Conservation (phyloP, 2,329 filamentous ascomycete genomes). For the Arthroderma sp. region DNA sequence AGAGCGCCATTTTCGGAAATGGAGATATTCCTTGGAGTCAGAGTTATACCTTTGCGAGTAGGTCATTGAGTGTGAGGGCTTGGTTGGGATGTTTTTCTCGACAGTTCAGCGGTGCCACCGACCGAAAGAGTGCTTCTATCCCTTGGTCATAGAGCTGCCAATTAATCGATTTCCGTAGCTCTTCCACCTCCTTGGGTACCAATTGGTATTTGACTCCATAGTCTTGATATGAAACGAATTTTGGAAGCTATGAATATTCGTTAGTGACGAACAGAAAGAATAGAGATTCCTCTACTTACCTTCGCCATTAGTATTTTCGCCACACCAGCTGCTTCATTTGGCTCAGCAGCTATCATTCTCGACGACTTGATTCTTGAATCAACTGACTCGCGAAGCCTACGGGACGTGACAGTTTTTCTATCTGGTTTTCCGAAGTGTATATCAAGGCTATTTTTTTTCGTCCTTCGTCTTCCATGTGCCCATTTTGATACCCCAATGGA, state of each 20-base stretch:
- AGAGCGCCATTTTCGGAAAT: background rate
- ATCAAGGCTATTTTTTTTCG: constrained; percentile 37
- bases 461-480: constrained; percentile 24
- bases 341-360: constrained; percentile 35
- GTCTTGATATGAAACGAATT: constrained; percentile 79
- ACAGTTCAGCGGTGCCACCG: constrained; percentile 56
- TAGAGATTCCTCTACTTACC: background rate
- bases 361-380: constrained; percentile 21
- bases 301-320: constrained; percentile 37
- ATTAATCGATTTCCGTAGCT: constrained; percentile 53
- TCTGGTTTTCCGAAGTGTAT: constrained; percentile 1
- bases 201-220: constrained; percentile 83
- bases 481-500: constrained; percentile 12
- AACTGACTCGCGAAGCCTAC: constrained; percentile 18
- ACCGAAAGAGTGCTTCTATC: constrained; percentile 67
- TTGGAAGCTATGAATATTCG: constrained; percentile 51
- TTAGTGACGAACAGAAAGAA: constrained; percentile 8
- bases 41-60: constrained; percentile 66
- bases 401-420: constrained; percentile 6
- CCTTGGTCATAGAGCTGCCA: constrained; percentile 76
- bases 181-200: constrained; percentile 63
- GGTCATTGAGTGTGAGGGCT: constrained; percentile 67
- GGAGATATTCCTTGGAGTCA: constrained; percentile 3
- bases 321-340: constrained; percentile 40
- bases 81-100: constrained; percentile 53